Evolutionary conservation across 2,329 filamentous ascomycete species (phyloP), one percentile per base, ranked within the genome.

Genomic region (Tetracladium maxilliforme): DNA sequence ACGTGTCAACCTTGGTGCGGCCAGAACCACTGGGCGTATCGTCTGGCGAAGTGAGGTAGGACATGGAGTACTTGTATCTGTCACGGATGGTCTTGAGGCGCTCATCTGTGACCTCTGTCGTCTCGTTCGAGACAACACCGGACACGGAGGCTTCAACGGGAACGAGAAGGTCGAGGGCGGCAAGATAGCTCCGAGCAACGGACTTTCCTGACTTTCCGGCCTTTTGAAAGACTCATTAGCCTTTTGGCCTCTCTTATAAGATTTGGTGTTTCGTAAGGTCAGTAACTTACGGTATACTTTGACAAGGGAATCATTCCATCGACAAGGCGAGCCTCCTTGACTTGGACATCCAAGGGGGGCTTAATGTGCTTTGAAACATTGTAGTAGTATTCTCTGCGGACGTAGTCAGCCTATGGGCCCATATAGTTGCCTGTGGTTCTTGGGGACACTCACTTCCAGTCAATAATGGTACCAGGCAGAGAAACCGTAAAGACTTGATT

Each of bases 321-420:
- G n/a, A 27, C 30, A 8, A 32, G 23, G 8, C 22, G 21, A 7
- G 30, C 27, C 22, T 32, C 30, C 19, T 29, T 32, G 19, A 32
- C 27, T 16, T 19, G 18, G 11, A 19, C 18, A 19, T 19, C 11
- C 18, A 19, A 11, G 9, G 18, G 18, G n/a, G n/a, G n/a, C n/a
- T n/a, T n/a, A n/a, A n/a, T n/a, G n/a, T n/a, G n/a, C n/a, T n/a
- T n/a, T n/a, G n/a, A n/a, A n/a, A n/a, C n/a, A n/a, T n/a, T n/a
- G n/a, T n/a, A n/a, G n/a, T n/a, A n/a, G n/a, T n/a, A n/a, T n/a
- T n/a, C n/a, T n/a, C n/a, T n/a, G n/a, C n/a, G n/a, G n/a, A n/a
- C n/a, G n/a, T n/a, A n/a, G n/a, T n/a, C n/a, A n/a, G n/a, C n/a
- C n/a, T n/a, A n/a, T n/a, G n/a, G n/a, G n/a, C n/a, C n/a, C n/a